These are phyloP conservation scores for Pulveroboletus sp. DNA, from an alignment of 768 basidiomycete genomes.

Conservation along the genomic window DNA sequence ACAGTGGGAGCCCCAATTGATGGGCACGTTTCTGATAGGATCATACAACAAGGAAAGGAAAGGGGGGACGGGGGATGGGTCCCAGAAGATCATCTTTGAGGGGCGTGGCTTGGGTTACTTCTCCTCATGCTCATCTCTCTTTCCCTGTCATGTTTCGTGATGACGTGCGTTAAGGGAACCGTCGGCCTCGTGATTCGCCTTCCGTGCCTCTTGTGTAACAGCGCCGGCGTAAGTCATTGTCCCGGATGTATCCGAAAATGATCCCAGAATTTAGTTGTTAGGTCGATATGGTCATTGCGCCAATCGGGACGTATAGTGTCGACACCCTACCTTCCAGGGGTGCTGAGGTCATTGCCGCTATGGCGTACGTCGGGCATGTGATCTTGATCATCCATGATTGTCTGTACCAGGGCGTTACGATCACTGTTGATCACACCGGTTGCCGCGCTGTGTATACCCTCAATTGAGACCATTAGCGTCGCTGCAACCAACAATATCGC, in stretches of 20 bases:
- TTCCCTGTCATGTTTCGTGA: constrained; percentile 46
- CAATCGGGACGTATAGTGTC: constrained; percentile 55
- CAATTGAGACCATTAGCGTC: constrained; percentile 53
- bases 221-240: constrained; percentile 52
- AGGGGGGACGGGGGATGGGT: constrained; percentile 56
- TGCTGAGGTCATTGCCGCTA: constrained; percentile 60
- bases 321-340: constrained; percentile 60
- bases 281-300: constrained; percentile 57
- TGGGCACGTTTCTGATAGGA: constrained; percentile 56
- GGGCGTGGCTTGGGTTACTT: constrained; percentile 42
- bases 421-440: constrained; percentile 19
- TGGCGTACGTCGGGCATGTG: constrained; percentile 38
- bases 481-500: constrained; percentile 45
- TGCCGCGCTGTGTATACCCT: constrained; percentile 29
- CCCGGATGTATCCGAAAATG: not conserved
- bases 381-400: not conserved
- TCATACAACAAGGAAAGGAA: constrained; percentile 47
- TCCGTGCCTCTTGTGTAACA: constrained; percentile 59
- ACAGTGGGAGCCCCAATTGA: constrained; percentile 60
- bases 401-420: constrained; percentile 17
- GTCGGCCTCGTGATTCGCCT: constrained; percentile 51
- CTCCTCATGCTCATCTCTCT: constrained; percentile 54
- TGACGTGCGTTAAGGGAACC: constrained; percentile 46
- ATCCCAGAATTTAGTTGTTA: constrained; percentile 18
- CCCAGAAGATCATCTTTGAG: constrained; percentile 67